Percentiles rank a stretch among this genome's conserved stretches.
Evolutionary conservation across 345 rosid genomes (phyloP).

Genomic region (Sisymbrium altissimum): DNA sequence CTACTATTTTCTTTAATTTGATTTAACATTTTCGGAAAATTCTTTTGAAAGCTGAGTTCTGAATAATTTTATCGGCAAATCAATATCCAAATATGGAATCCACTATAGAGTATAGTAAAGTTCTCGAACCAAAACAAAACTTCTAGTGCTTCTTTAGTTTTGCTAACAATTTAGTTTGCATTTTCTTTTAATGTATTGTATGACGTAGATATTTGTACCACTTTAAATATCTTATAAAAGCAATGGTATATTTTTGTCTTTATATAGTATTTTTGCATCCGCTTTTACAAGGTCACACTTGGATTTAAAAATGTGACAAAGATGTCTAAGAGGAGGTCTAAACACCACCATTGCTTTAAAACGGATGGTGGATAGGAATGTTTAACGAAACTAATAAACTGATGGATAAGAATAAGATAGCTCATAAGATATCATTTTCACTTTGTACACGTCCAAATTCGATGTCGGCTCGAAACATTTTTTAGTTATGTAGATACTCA

Average conservation of each 20-base stretch:
- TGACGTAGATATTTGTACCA: conserved; percentile 6
- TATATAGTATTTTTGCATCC: neutral
- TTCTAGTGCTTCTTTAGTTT: neutral
- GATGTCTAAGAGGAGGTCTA: neutral
- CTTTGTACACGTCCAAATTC: conserved; percentile 9
- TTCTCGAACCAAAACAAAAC: neutral
- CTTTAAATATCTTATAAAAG: neutral
- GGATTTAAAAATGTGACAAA: neutral
- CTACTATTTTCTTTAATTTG: neutral
- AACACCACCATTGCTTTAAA: conserved; percentile 21
- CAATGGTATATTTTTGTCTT: neutral
- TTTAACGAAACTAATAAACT: conserved; percentile 6
- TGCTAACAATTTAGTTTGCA: neutral
- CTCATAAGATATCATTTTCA: neutral
- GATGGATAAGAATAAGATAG: conserved; percentile 33
- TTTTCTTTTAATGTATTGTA: neutral
- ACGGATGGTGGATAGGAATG: conserved; percentile 26
- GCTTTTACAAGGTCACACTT: conserved; percentile 9
- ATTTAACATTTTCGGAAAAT: neutral
- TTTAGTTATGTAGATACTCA: neutral
- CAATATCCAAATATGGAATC: conserved; percentile 18
- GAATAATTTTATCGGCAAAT: neutral
- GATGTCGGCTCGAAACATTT: neutral
- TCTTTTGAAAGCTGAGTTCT: neutral
- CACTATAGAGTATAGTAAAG: conserved; percentile 10